phyloP scores from a whole-genome alignment of 108 stramenopile genomes.

The Cyclostephanos invisitatus region DNA sequence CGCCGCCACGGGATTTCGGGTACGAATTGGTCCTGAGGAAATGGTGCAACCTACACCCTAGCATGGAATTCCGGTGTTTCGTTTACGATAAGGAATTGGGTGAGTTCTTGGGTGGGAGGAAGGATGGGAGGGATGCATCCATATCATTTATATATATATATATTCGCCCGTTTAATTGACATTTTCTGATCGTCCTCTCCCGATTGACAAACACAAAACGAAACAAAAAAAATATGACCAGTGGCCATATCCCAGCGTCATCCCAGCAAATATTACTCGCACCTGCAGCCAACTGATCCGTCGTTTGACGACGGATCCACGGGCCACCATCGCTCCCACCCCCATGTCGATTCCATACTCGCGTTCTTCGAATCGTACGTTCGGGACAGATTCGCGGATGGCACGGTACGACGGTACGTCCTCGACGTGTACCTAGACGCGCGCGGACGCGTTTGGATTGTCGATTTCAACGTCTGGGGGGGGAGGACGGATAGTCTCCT shows the following conservation, averaged over 20 bases:
- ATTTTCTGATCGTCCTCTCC: background rate
- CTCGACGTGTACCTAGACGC: constrained; percentile 86
- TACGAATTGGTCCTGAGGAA: constrained; percentile 84
- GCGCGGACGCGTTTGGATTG: constrained; percentile 76
- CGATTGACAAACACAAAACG: background rate
- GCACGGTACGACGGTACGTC: constrained; percentile 52
- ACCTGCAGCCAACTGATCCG: constrained; percentile 44
- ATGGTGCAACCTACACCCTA: constrained; percentile 92
- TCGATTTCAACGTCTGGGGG: constrained; percentile 91
- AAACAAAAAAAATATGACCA: too few relatives aligned
- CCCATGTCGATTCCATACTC: constrained; percentile 12
- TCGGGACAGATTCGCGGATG: constrained; percentile 45
- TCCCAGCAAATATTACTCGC: constrained; percentile 72
- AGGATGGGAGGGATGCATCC: too few relatives aligned
- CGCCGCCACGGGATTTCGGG: constrained; percentile 1
- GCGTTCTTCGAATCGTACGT: constrained; percentile 62
- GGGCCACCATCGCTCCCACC: constrained; percentile 25
- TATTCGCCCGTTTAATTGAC: too few relatives aligned
- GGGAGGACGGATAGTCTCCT: constrained; percentile 71
- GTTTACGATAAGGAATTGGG: constrained; percentile 60
- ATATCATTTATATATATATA: too few relatives aligned
- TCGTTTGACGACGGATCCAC: background rate
- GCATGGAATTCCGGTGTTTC: constrained; percentile 96
- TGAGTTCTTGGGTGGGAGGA: constrained; percentile 1
- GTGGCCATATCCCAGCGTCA: constrained; percentile 77